These are phyloP conservation scores for Lachancea sp. DNA, from an alignment of 805 yeast genomes.

Conservation along the genomic window DNA sequence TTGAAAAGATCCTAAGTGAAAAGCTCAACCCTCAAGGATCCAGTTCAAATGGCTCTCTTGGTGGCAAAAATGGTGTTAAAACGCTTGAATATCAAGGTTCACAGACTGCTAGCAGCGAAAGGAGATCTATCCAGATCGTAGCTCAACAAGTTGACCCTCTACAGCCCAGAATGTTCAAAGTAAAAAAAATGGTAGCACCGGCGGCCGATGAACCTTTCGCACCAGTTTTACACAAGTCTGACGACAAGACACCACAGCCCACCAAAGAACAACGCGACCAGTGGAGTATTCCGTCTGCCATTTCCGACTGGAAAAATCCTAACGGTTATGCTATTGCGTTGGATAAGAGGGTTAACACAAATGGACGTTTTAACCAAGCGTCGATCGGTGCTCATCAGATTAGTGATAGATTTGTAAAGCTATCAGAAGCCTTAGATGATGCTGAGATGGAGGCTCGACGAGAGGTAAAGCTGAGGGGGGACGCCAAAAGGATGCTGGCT, in stretches of 20 bases:
- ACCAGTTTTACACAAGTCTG: conserved; percentile 60
- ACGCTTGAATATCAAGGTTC: conserved; percentile 36
- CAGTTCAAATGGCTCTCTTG: background rate
- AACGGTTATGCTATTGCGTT: conserved; percentile 79
- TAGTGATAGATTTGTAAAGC: conserved; percentile 50
- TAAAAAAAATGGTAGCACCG: conserved; percentile 62
- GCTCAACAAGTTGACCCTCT: conserved; percentile 62
- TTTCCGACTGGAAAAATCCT: conserved; percentile 94
- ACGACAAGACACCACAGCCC: conserved; percentile 40
- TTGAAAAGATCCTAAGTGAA: conserved; percentile 45
- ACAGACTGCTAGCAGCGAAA: conserved; percentile 35
- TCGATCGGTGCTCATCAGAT: conserved; percentile 35
- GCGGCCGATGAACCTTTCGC: conserved; percentile 47
- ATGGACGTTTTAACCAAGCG: conserved; percentile 35
- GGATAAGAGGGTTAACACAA: conserved; percentile 63
- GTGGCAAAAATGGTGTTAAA: conserved; percentile 20
- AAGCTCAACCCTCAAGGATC: conserved; percentile 33
- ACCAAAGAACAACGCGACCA: conserved; percentile 66
- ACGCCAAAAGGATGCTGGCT: conserved; percentile 42
- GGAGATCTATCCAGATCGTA: conserved; percentile 55
- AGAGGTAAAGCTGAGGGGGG: conserved; percentile 46
- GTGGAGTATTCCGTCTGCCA: conserved; percentile 87
- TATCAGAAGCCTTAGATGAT: conserved; percentile 64
- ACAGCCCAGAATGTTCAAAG: conserved; percentile 71
- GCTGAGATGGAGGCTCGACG: conserved; percentile 61